A percentile compares a stretch with the other conserved stretches of the same genome.
phyloP scores from a whole-genome alignment of 495 filamentous ascomycete species.

The Penicillium silybi region DNA sequence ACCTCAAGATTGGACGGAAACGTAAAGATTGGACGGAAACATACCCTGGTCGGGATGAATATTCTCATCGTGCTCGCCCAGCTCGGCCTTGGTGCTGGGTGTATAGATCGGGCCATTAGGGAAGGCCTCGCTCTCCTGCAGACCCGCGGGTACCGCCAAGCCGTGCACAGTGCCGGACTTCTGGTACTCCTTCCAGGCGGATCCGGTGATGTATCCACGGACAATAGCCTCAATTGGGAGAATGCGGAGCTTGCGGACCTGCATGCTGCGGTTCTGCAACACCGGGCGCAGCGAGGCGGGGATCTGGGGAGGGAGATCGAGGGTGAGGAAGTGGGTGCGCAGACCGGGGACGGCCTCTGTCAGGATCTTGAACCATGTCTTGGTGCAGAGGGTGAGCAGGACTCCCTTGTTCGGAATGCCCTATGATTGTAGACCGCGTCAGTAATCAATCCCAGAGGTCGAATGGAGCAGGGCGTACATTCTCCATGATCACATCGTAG shows the following conservation, averaged over 20 bases:
- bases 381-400: conserved; percentile 78
- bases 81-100: conserved; percentile 84
- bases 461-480: conserved; percentile 45
- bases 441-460: not conserved
- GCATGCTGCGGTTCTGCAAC: conserved; percentile 72
- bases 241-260: conserved; percentile 71
- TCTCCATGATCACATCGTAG: conserved; percentile 87
- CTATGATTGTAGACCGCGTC: conserved; percentile 30
- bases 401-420: conserved; percentile 81
- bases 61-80: conserved; percentile 85
- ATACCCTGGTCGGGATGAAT: conserved; percentile 68
- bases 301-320: conserved; percentile 57
- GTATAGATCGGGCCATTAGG: conserved; percentile 75
- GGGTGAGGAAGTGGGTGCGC: conserved; percentile 71
- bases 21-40: conserved; percentile 6
- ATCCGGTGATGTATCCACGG: conserved; percentile 90
- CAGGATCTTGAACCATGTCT: conserved; percentile 82
- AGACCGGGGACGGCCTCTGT: conserved; percentile 59
- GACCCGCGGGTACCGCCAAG: conserved; percentile 59
- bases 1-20: not conserved
- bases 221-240: conserved; percentile 92
- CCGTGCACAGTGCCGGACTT: conserved; percentile 77
- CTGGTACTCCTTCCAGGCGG: conserved; percentile 81
- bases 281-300: conserved; percentile 44
- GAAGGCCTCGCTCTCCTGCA: conserved; percentile 70